A percentile compares a stretch with the other conserved stretches of the same genome.
Conservation (phyloP, 768 basidiomycete genomes). For the Trametes coccinea region DNA sequence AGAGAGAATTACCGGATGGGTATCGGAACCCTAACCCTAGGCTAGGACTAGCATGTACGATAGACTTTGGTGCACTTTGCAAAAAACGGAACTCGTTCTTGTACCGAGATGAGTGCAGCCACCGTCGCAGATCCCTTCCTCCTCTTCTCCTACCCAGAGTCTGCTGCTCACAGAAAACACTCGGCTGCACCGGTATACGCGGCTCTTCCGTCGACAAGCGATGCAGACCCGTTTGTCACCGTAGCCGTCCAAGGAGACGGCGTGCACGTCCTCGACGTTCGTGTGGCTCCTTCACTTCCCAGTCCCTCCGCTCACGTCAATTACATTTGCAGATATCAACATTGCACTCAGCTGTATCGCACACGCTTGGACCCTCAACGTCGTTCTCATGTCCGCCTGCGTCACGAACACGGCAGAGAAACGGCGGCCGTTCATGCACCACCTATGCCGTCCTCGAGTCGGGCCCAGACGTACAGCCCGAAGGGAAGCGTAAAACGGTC, state of each 20-base stretch:
- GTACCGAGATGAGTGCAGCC: conserved; percentile 32
- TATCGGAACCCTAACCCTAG: conserved; percentile 20
- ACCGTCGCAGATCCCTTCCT: conserved; percentile 42
- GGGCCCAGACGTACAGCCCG: conserved; percentile 45
- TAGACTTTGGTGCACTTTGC: neutral
- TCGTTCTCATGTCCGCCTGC: conserved; percentile 61
- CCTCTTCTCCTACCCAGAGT: conserved; percentile 39
- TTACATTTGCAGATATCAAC: conserved; percentile 50
- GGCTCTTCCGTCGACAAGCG: conserved; percentile 15
- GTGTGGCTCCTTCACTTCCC: conserved; percentile 22
- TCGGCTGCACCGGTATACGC: conserved; percentile 5
- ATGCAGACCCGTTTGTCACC: conserved; percentile 58
- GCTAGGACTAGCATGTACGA: conserved; percentile 6
- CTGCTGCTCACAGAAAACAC: conserved; percentile 18
- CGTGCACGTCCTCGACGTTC: conserved; percentile 72
- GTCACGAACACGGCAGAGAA: conserved; percentile 38
- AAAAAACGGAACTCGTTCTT: conserved; percentile 18
- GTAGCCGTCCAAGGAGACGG: conserved; percentile 74
- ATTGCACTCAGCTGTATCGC: conserved; percentile 65
- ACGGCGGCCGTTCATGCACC: conserved; percentile 39
- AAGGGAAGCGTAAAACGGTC: conserved; percentile 50
- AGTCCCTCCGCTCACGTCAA: neutral
- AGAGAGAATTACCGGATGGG: conserved; percentile 18
- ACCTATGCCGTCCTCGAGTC: conserved; percentile 58
- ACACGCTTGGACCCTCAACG: conserved; percentile 68